Base-by-base conservation (phyloP, 2,329 filamentous ascomycete genomes). In the Cyphellophora europaea region DNA sequence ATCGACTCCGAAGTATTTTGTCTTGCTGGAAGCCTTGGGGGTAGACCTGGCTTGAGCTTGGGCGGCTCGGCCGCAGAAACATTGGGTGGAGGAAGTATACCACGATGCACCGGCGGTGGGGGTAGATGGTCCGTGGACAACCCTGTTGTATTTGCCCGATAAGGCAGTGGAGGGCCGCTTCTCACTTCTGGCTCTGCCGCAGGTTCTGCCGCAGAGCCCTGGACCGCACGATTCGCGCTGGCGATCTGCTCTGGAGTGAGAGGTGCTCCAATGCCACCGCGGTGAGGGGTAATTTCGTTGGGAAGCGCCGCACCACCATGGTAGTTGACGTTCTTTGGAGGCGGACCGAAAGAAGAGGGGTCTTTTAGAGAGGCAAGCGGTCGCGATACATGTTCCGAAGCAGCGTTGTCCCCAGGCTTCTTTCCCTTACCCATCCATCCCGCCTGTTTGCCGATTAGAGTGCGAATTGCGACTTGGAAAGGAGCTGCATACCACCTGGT, bases 331-430 rank as follows among this genome's bases (percentile, higher is more conserved):
- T 73, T 81, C 49, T 75, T 88, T 1, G 87, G 87, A 16, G 87
- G 87, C 15, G 86, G 84, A 2, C 74, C 85, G 54, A 93, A 94
- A 11, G 76, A 72, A 1, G 74, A 57, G 1, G 85, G 87, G 53
- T 94, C 86, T 53, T 76, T 78, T 18, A 94, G 69, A 3, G 74
- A 68, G 6, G 76, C 67, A 28, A 93, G 62, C 2, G 87, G 86
- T 11, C 69, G 66, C 5, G 73, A 69, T 34, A 69, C 61, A 44
- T 76, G 74, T 15, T 70, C 63, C 17, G 47, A 45, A 17, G 54
- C 50, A 5, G 40, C 38, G 15, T 36, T 30, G 21, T 42, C 55
- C 45, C 27, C 55, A 50, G 19, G 72, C 60, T 59, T 54, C 41
- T 71, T 65, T 36, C 70, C 62, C 54, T 72, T 68, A 31, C 74